Evolutionary conservation across 73 alveolate genomes (phyloP).

Genomic region (Vitrella brassicaformis): DNA sequence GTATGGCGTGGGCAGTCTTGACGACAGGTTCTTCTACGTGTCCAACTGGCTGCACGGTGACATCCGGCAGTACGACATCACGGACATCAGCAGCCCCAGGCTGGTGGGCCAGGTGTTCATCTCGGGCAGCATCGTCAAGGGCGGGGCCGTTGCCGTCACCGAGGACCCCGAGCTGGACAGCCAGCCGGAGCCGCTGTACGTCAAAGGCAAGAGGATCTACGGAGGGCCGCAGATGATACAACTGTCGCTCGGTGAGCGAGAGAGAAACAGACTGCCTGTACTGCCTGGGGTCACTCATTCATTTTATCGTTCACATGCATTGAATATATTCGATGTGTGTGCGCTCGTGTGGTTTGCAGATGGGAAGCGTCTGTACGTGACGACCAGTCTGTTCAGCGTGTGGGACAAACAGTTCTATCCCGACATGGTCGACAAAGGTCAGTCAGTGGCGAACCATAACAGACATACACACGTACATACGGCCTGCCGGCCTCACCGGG

Average conservation of each 20-base stretch:
- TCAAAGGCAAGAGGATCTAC: neutral
- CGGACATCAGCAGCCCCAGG: constrained; percentile 14
- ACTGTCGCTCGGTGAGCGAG: constrained; percentile 18
- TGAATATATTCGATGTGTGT: neutral
- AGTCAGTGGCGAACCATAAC: no score
- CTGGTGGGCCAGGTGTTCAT: constrained; percentile 24
- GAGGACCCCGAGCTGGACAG: constrained; percentile 1
- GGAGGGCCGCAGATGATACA: constrained; percentile 43
- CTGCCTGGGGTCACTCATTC: no score
- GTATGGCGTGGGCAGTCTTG: neutral
- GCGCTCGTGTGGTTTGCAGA: no score
- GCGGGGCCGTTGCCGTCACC: constrained; percentile 2
- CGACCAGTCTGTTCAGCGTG: constrained; percentile 27
- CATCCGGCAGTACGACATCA: constrained; percentile 33
- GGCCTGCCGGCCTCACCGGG: no score
- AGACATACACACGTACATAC: no score
- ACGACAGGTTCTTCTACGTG: constrained; percentile 24
- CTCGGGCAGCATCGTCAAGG: constrained; percentile 9
- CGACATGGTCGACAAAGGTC: constrained; percentile 32
- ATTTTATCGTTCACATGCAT: no score
- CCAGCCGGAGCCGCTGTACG: constrained; percentile 12
- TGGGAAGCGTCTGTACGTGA: constrained; percentile 40
- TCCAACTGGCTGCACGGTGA: constrained; percentile 42
- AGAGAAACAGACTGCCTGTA: no score
- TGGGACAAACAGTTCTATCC: constrained; percentile 46